Evolutionary conservation across 2,329 filamentous ascomycete genomes (phyloP), one percentile per base, ranked within the genome.

Genomic region (Scedosporium minutisporum): DNA sequence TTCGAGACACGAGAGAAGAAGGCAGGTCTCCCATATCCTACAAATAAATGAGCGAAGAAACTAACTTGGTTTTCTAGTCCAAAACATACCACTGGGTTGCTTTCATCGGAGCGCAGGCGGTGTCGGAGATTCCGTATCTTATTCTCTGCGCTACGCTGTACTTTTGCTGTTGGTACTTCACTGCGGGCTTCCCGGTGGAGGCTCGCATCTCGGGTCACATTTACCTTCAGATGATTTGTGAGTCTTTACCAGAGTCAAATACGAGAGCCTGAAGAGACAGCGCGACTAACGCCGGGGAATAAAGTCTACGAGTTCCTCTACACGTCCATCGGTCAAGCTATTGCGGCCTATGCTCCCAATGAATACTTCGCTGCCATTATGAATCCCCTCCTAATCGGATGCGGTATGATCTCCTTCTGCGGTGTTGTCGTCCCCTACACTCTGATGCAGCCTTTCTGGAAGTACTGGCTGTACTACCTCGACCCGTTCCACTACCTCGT

Each of bases 91-190:
- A 74, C 62, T 81, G 79, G 79, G 65, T 78, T 2, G 79, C 83
- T 1, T 86, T 86, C 61, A 80, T 82, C 1, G 82, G 80, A 0
- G 82, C 78, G 0, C 74, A 83, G 1, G 75, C 80, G 27, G 71
- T 80, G 3, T 79, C 77, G 0, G 79, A 81, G 66, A 67, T 81
- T 1, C 79, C 79, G 0, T 80, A 79, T 64, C 70, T 80, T 2
- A 66, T 75, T 48, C 46, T 80, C 58, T 80, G 77, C 63, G 78
- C 71, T 0, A 72, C 78, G 0, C 63, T 80, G 2, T 83, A 83
- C 72, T 82, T 74, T 63, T 71, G 76, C 53, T 83, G 80, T 67
- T 86, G 82, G 81, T 86, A 86, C 68, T 86, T 80, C 69, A 75
- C 48, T 1, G 67, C 62, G 3, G 60, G 60, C 3, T 62, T 62